These are phyloP conservation scores for Cyberlindnera petersonii DNA, from an alignment of 805 yeast species.

Conservation along the genomic window DNA sequence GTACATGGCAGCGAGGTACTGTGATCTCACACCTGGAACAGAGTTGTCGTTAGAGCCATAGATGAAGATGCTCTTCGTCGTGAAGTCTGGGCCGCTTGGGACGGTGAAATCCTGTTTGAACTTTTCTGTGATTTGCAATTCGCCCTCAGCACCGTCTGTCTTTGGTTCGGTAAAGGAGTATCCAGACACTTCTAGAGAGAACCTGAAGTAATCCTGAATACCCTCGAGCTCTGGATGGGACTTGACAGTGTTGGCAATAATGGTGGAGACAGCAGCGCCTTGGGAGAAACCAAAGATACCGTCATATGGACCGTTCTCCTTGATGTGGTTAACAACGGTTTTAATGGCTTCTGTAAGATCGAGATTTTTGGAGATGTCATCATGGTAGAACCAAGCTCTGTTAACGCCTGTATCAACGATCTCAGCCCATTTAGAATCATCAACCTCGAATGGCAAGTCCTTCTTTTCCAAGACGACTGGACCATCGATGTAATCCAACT, in stretches of 20 bases:
- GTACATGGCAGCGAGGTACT: slow-evolving; percentile 53
- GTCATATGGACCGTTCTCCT: slow-evolving; percentile 73
- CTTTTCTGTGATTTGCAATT: slow-evolving; percentile 35
- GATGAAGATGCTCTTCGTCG: slow-evolving; percentile 60
- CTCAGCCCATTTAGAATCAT: slow-evolving; percentile 46
- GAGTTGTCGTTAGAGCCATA: slow-evolving; percentile 86
- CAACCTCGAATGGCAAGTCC: slow-evolving; percentile 71
- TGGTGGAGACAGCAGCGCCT: slow-evolving; percentile 85
- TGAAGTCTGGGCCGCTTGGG: slow-evolving; percentile 25
- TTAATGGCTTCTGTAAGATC: slow-evolving; percentile 50
- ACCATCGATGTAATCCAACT: slow-evolving; percentile 74
- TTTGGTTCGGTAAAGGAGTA: slow-evolving; percentile 41
- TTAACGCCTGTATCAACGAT: slow-evolving; percentile 43
- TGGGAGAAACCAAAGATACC: slow-evolving; percentile 92
- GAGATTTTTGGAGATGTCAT: slow-evolving; percentile 42
- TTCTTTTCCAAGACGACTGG: slow-evolving; percentile 62
- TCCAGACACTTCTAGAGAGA: slow-evolving; percentile 77
- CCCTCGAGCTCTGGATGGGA: slow-evolving; percentile 12
- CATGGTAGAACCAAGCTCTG: slow-evolving; percentile 75
- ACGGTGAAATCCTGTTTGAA: slow-evolving; percentile 31
- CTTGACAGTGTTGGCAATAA: slow-evolving; percentile 54
- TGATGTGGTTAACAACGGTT: slow-evolving; percentile 45
- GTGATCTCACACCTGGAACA: slow-evolving; percentile 69
- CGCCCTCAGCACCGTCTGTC: slow-evolving; percentile 31
- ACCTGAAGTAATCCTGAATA: slow-evolving; percentile 46